Evolutionary conservation across 1,139 yeast genomes (phyloP).

Genomic region (Taphrina pruni): DNA sequence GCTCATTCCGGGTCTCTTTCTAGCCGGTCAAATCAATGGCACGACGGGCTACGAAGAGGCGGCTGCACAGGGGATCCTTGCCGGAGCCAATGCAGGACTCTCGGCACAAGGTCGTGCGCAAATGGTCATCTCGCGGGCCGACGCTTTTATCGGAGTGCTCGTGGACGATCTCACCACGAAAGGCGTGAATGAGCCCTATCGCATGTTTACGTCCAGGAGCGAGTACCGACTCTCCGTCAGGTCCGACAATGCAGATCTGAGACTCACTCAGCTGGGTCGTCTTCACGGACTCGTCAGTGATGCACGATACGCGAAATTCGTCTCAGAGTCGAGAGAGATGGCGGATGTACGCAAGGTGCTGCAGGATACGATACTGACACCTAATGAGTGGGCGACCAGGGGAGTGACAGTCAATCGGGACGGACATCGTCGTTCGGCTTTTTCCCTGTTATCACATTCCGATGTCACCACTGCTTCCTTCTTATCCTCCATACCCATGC

Average conservation of each 20-base stretch:
- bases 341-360: slow-evolving; percentile 58
- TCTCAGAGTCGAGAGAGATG: slow-evolving; percentile 58
- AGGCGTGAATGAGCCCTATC: slow-evolving; percentile 95
- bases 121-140: slow-evolving; percentile 69
- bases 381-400: slow-evolving; percentile 66
- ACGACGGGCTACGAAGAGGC: slow-evolving; percentile 99
- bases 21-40: slow-evolving; percentile 98
- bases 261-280: slow-evolving; percentile 76
- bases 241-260: slow-evolving; percentile 88
- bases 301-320: slow-evolving; percentile 62
- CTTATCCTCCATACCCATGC: slow-evolving; percentile 42
- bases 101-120: slow-evolving; percentile 56
- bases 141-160: slow-evolving; percentile 89
- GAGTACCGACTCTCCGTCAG: slow-evolving; percentile 89
- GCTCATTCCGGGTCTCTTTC: slow-evolving; percentile 72
- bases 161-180: slow-evolving; percentile 93
- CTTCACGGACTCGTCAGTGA: slow-evolving; percentile 70
- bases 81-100: slow-evolving; percentile 92
- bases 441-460: slow-evolving; percentile 61
- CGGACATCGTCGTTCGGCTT: slow-evolving; percentile 57
- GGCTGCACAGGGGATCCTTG: slow-evolving; percentile 83
- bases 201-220: slow-evolving; percentile 96
- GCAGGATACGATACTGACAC: slow-evolving; percentile 57
- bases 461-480: slow-evolving; percentile 51
- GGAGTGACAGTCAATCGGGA: slow-evolving; percentile 51